Base-by-base conservation (phyloP, 2,329 filamentous ascomycete species). In the Fusarium subglutinans region DNA sequence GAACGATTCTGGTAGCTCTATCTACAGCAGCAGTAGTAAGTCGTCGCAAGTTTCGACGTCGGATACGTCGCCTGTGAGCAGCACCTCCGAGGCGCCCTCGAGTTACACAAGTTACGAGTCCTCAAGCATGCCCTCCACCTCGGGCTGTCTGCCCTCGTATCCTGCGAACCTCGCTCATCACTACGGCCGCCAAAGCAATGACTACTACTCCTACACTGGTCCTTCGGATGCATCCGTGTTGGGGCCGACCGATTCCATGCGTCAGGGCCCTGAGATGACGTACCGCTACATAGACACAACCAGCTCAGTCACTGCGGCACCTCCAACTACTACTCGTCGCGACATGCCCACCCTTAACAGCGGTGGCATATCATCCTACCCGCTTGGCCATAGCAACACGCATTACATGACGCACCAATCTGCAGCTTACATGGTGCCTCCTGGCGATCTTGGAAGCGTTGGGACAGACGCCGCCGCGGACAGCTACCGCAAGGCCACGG, bases 241-340 rank as follows among this genome's bases (percentile, higher is more conserved):
- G 47, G 56, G 68, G 7, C 30, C 75, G 17, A 41, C 48, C 11
- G 70, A 69, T 28, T 60, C 74, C 6, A 56, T 71, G 58, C 70
- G 75, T 41, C 48, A 43, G 22, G 63, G 69, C 7, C 58, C 72
- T 33, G 76, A 80, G 38, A 77, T 81, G 65, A 68, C 76, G 28
- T 82, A 82, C 74, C 78, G 80, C 58, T 82, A 81, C 67, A 75
- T 72, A 8, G 80, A 81, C 54, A 79, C 79, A 33, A 80, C 79
- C 28, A 72, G 66, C 13, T 54, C 67, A 44, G 71, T 72, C 12
- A 45, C 68, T 7, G 65, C 73, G 10, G 66, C 70, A 13, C 57
- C 54, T 17, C 58, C 63, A 14, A 35, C 62, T 4, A 58, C 61
- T 72, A 55, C 55, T 53, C 72, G 72, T 26, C 73, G 73, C 48